These are phyloP conservation scores for Metschnikowia hibisci DNA, from an alignment of 805 yeast genomes.

Conservation along the genomic window DNA sequence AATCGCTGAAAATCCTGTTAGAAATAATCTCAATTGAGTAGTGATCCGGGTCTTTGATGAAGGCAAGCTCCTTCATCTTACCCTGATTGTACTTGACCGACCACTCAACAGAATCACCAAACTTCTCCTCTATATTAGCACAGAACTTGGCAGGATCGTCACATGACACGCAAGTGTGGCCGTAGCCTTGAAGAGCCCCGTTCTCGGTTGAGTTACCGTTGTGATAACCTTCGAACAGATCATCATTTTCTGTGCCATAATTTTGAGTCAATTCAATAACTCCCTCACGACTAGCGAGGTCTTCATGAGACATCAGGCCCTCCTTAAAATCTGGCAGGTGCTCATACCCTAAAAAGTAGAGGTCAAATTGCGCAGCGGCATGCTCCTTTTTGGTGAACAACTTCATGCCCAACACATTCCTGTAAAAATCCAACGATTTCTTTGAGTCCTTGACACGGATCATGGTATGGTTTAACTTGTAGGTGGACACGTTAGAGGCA, in stretches of 20 bases:
- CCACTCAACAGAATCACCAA: constrained; percentile 49
- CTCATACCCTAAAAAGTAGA: constrained; percentile 81
- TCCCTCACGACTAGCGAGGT: constrained; percentile 53
- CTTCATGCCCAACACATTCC: constrained; percentile 76
- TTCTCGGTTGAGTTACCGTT: constrained; percentile 60
- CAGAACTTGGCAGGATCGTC: constrained; percentile 59
- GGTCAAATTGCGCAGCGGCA: constrained; percentile 72
- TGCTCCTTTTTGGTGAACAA: constrained; percentile 53
- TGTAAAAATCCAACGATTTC: constrained; percentile 73
- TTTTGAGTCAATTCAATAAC: constrained; percentile 89
- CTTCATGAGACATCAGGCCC: constrained; percentile 29
- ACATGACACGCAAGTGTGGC: constrained; percentile 75
- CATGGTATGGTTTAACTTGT: constrained; percentile 85
- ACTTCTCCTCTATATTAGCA: constrained; percentile 45
- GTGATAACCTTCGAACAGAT: constrained; percentile 68
- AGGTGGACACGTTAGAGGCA: constrained; percentile 36
- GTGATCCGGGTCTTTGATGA: constrained; percentile 85
- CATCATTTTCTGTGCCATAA: constrained; percentile 89
- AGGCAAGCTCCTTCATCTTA: constrained; percentile 58
- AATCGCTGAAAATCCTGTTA: constrained; percentile 23
- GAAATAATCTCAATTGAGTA: constrained; percentile 76
- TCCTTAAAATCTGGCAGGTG: constrained; percentile 43
- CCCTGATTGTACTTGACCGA: constrained; percentile 54
- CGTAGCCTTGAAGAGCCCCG: constrained; percentile 74
- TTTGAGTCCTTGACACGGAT: constrained; percentile 84